phyloP scores from a whole-genome alignment of 306 rosid genomes.

The Rosa persica region DNA sequence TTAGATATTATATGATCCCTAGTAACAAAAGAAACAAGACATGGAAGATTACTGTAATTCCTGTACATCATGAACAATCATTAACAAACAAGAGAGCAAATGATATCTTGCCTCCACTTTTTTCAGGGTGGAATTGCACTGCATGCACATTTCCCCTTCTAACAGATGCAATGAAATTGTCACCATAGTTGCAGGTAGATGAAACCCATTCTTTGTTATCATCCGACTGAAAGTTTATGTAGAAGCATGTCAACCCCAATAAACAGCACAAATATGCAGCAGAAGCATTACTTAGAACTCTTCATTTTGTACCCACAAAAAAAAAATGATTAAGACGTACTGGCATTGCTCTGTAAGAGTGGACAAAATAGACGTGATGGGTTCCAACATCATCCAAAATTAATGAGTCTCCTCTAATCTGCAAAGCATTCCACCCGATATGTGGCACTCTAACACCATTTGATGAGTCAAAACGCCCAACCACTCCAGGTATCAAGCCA shows the following conservation, averaged over 20 bases:
- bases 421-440: conserved; percentile 96
- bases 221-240: conserved; percentile 57
- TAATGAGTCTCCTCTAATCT: conserved; percentile 56
- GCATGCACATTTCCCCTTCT: conserved; percentile 93
- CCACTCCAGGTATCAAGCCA: conserved; percentile 90
- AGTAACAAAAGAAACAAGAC: neutral
- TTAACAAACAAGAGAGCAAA: conserved; percentile 17
- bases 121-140: conserved; percentile 98
- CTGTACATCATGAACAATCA: conserved; percentile 6
- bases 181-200: conserved; percentile 89
- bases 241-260: conserved; percentile 9
- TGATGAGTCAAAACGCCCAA: conserved; percentile 91
- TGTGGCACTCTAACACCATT: conserved; percentile 90
- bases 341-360: conserved; percentile 89
- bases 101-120: conserved; percentile 84
- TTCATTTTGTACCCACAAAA: neutral
- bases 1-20: neutral
- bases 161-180: conserved; percentile 79
- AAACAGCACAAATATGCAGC: conserved; percentile 13
- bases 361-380: conserved; percentile 85
- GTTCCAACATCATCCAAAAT: conserved; percentile 84
- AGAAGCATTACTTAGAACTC: neutral
- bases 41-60: neutral
- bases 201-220: conserved; percentile 86
- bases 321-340: conserved; percentile 45